phyloP scores from a whole-genome alignment of 1,139 yeast species.

The Meyerozyma sp. region DNA sequence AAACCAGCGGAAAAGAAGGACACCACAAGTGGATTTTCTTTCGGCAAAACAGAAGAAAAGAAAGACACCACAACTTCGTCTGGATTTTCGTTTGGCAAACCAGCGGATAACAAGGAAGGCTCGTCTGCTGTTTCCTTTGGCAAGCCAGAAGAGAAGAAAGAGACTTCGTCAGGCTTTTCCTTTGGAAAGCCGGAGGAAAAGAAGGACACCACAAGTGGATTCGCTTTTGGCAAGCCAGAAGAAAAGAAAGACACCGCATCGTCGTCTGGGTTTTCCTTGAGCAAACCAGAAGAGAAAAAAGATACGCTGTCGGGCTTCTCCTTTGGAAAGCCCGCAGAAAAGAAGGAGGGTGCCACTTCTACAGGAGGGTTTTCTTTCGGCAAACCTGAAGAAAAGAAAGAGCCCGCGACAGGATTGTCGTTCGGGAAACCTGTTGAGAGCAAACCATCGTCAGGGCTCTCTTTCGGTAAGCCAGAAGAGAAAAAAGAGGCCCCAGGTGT shows the following conservation, averaged over 20 bases:
- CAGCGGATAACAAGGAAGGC: constrained; percentile 13
- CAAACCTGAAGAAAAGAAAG: constrained; percentile 13
- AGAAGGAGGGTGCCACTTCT: constrained; percentile 7
- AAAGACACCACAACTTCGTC: constrained; percentile 10
- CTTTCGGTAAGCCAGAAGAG: constrained; percentile 17
- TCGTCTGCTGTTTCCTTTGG: constrained; percentile 15
- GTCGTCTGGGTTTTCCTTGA: constrained; percentile 9
- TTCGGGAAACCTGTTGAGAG: constrained; percentile 9
- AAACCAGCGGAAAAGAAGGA: constrained; percentile 4
- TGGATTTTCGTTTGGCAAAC: constrained; percentile 15
- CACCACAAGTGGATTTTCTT: constrained; percentile 9
- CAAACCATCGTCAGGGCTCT: constrained; percentile 9
- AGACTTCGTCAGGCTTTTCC: constrained; percentile 8
- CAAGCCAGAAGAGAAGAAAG: constrained; percentile 14
- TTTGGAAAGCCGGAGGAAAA: constrained; percentile 12
- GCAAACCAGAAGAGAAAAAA: constrained; percentile 11
- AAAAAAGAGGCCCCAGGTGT: constrained; percentile 9
- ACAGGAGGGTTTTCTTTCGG: constrained; percentile 1
- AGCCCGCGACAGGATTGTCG: constrained; percentile 3
- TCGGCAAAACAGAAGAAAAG: constrained; percentile 15
- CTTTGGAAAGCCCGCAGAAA: constrained; percentile 16
- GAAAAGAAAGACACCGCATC: constrained; percentile 12
- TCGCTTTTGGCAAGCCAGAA: constrained; percentile 13
- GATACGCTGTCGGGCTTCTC: constrained; percentile 9
- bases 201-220: constrained; percentile 5